Percentiles rank a stretch among this genome's conserved stretches.
Conservation (phyloP, 208 protist species). For the Crithidia bombi region DNA sequence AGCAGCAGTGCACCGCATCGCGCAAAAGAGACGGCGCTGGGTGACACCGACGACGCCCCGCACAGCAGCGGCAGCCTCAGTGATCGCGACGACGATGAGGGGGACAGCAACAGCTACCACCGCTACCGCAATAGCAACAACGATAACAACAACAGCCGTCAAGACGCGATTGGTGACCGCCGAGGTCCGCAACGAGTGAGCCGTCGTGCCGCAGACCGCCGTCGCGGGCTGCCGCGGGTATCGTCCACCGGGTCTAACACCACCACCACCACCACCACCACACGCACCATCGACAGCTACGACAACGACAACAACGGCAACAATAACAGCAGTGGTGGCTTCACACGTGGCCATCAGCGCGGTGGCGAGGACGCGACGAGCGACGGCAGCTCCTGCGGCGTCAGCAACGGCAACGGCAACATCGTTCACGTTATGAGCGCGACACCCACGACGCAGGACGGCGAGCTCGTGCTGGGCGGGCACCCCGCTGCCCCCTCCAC, state of each 20-base stretch:
- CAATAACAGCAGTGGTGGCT: not conserved
- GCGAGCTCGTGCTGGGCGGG: not conserved
- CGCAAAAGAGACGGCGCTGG: no score
- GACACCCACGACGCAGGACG: constrained; percentile 18
- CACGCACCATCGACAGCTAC: constrained; percentile 28
- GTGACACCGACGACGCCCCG: not conserved
- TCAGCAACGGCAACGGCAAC: constrained; percentile 3
- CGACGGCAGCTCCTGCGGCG: constrained; percentile 10
- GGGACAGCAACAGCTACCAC: not conserved
- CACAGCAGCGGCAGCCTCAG: constrained; percentile 7
- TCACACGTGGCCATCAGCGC: constrained; percentile 1
- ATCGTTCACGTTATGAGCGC: constrained; percentile 25
- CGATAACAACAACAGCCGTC: not conserved
- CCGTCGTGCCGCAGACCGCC: not conserved
- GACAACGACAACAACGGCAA: not conserved
- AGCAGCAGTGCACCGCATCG: not conserved
- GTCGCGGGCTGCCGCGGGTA: constrained; percentile 2
- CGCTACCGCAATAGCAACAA: not conserved
- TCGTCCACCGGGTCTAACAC: not conserved
- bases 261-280: constrained; percentile 14
- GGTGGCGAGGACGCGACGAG: constrained; percentile 9
- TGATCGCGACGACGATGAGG: not conserved
- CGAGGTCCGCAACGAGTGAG: not conserved
- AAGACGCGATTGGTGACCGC: not conserved
- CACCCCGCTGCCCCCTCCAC: not conserved